Evolutionary conservation across 768 basidiomycete genomes (phyloP).

Genomic region (Leucosporidium creatinivorum): DNA sequence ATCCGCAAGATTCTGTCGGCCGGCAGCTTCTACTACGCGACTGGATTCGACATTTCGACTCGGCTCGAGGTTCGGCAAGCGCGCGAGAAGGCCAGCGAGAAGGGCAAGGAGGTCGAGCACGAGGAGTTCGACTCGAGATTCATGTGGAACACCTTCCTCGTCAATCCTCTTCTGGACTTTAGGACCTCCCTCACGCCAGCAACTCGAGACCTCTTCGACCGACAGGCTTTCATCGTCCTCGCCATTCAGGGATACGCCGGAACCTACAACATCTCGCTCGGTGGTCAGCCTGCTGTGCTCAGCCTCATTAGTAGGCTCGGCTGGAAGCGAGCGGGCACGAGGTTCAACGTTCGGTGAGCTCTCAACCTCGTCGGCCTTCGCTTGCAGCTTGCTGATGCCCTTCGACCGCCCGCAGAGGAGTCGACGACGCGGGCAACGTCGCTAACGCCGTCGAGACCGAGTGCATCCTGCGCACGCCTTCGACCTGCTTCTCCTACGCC

Average conservation of each 20-base stretch:
- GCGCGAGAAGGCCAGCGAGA: slow-evolving; percentile 4
- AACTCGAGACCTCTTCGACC: slow-evolving; percentile 68
- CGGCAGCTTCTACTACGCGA: slow-evolving; percentile 88
- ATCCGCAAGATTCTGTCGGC: slow-evolving; percentile 84
- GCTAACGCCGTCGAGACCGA: slow-evolving; percentile 89
- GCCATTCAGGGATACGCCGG: slow-evolving; percentile 93
- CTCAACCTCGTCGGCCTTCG: not conserved
- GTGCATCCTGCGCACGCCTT: slow-evolving; percentile 75
- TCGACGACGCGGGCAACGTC: slow-evolving; percentile 62
- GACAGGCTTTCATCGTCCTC: slow-evolving; percentile 76
- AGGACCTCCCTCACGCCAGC: slow-evolving; percentile 63
- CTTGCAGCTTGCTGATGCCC: not conserved
- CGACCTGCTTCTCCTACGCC: slow-evolving; percentile 81
- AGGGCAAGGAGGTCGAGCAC: slow-evolving; percentile 3
- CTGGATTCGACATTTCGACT: slow-evolving; percentile 83
- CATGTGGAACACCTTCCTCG: slow-evolving; percentile 91
- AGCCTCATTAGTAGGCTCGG: slow-evolving; percentile 79
- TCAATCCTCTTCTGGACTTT: slow-evolving; percentile 80
- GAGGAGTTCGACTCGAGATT: slow-evolving; percentile 70
- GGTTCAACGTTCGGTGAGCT: slow-evolving; percentile 59
- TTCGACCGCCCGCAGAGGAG: not conserved
- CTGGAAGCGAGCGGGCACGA: slow-evolving; percentile 91
- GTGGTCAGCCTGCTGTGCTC: slow-evolving; percentile 64
- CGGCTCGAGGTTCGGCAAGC: slow-evolving; percentile 63
- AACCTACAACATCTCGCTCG: slow-evolving; percentile 66